phyloP scores from a whole-genome alignment of 169 alveolate species.

The Plasmodium yoelii region DNA sequence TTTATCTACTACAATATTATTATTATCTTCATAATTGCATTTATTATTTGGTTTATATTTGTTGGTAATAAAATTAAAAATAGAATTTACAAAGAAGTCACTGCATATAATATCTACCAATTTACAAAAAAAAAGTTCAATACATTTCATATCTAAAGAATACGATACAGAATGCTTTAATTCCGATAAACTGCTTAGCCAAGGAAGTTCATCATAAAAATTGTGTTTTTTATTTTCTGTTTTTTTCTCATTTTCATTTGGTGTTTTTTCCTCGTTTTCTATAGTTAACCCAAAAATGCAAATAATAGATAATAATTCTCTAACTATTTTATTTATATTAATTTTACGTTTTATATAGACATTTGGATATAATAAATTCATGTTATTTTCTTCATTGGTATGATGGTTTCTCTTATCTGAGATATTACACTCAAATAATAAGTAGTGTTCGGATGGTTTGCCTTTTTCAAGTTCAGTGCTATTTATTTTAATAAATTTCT shows the following conservation, averaged over 20 bases:
- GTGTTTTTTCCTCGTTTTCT: constrained; percentile 32
- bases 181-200: constrained; percentile 67
- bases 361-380: constrained; percentile 14
- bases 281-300: constrained; percentile 65
- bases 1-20: constrained; percentile 5
- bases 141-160: constrained; percentile 57
- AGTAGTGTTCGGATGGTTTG: no score
- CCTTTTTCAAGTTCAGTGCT: no score
- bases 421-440: background rate
- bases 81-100: constrained; percentile 22
- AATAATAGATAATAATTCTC: constrained; percentile 63
- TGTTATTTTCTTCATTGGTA: constrained; percentile 2
- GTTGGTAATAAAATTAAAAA: constrained; percentile 34
- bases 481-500: background rate
- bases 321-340: constrained; percentile 26
- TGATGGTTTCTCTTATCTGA: background rate
- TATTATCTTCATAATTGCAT: background rate
- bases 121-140: constrained; percentile 61
- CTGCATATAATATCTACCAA: constrained; percentile 71
- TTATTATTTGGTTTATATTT: constrained; percentile 4
- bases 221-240: background rate
- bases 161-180: constrained; percentile 65
- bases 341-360: constrained; percentile 11
- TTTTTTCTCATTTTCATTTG: background rate
- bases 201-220: constrained; percentile 66